Percentiles rank a stretch among this genome's conserved stretches.
phyloP scores from a whole-genome alignment of 2,329 filamentous ascomycete species.

The Samsoniella hepiali region DNA sequence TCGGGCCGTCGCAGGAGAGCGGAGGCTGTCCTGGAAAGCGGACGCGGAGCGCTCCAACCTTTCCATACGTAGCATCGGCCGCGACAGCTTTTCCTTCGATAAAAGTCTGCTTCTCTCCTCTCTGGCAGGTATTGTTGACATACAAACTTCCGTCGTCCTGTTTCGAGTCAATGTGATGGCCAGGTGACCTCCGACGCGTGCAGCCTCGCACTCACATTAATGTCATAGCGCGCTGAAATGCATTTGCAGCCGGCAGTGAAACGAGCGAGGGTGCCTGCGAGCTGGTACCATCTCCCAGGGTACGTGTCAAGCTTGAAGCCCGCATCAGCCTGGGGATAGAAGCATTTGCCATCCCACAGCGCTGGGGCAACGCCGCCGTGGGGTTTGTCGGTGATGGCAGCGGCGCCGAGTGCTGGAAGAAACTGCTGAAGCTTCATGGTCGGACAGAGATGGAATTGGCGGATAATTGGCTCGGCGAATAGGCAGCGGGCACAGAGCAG shows the following conservation, averaged over 20 bases:
- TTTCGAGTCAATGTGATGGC: not conserved
- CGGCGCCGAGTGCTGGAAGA: constrained; percentile 1
- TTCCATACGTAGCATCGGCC: constrained; percentile 29
- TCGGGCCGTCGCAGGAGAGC: constrained; percentile 30
- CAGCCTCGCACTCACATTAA: constrained; percentile 27
- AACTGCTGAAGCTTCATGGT: constrained; percentile 13
- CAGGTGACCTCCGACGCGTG: not conserved
- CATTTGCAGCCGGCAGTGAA: constrained; percentile 33
- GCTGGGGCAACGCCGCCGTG: constrained; percentile 28
- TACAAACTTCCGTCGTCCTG: constrained; percentile 31
- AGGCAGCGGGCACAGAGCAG: not conserved
- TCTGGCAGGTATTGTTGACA: constrained; percentile 33
- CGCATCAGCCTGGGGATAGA: constrained; percentile 30
- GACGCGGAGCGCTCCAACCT: constrained; percentile 30
- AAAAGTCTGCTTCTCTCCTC: constrained; percentile 26
- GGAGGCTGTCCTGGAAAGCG: constrained; percentile 31
- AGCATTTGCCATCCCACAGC: constrained; percentile 31
- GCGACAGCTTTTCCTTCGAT: constrained; percentile 31
- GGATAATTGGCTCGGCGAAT: not conserved
- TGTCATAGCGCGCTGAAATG: constrained; percentile 30
- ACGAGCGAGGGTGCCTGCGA: constrained; percentile 31
- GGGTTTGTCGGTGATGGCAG: constrained; percentile 6
- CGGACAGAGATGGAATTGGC: not conserved
- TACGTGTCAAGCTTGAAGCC: constrained; percentile 30
- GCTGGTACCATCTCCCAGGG: constrained; percentile 34